Evolutionary conservation across 2,329 filamentous ascomycete genomes (phyloP).

Genomic region (Verticillium isaacii): DNA sequence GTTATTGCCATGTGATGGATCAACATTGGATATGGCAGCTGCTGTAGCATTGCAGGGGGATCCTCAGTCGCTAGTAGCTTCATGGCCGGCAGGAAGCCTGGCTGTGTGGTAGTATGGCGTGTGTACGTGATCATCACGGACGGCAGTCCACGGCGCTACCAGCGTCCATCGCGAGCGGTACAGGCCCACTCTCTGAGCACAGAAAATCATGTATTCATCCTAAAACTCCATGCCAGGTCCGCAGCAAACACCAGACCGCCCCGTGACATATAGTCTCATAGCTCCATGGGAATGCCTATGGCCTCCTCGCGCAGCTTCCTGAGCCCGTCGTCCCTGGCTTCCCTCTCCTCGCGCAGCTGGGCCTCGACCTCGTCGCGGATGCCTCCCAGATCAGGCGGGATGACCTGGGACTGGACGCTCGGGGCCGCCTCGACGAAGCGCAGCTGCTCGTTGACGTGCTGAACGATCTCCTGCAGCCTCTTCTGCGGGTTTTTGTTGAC

Average conservation of each 20-base stretch:
- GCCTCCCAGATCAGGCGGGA: constrained; percentile 70
- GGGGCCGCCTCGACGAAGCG: constrained; percentile 80
- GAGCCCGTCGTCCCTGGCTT: constrained; percentile 51
- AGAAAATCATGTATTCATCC: background rate
- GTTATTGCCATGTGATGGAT: too few species aligned
- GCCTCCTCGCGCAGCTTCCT: constrained; percentile 53
- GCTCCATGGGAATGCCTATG: constrained; percentile 53
- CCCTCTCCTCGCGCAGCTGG: constrained; percentile 58
- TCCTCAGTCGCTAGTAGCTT: too few species aligned
- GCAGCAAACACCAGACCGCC: background rate
- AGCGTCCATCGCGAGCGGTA: background rate
- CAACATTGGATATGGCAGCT: too few species aligned
- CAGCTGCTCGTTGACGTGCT: constrained; percentile 78
- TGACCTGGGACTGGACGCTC: constrained; percentile 77
- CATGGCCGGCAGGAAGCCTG: too few species aligned
- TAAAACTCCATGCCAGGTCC: background rate
- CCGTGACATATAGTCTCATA: constrained; percentile 18
- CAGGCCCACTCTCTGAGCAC: background rate
- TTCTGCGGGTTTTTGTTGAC: constrained; percentile 78
- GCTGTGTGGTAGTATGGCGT: too few species aligned
- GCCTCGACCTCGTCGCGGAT: constrained; percentile 67
- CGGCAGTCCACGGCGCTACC: too few species aligned
- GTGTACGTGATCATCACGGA: too few species aligned
- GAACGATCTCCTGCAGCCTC: constrained; percentile 67
- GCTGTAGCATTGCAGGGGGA: too few species aligned